Base-by-base conservation (phyloP, 805 yeast species). In the Kodamaea sagamina region DNA sequence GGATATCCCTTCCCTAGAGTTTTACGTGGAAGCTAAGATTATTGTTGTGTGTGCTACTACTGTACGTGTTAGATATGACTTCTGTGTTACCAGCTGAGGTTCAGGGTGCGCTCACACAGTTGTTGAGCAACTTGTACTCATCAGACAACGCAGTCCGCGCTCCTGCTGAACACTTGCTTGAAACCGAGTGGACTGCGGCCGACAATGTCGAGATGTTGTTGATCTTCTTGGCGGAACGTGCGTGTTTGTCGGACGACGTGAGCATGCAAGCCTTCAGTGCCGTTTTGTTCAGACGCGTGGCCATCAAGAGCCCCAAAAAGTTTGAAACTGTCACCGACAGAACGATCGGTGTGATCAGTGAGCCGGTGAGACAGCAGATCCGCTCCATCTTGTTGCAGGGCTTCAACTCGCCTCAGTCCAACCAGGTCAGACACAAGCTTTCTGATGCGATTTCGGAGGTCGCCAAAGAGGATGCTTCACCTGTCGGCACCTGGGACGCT, bases 361-460 rank as follows among this genome's bases (percentile, higher is more conserved):
- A 75, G 24, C 76, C 72, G 5, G 84, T 82, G 2, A 73, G 79
- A 46, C 62, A 57, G 28, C 85, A 84, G 56, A 79, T 92, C 40
- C 79, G 95, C 51, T 53, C 69, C 12, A 71, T 79, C 16, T 74
- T 92, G 28, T 71, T 90, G 51, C 76, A 76, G 46, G 98, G 97
- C 11, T 88, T 92, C 55, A 60, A 78, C 3, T 61, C 80, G 8
- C 82, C 75, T 47, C 88, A 84, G 59, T 69, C 85, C n/a, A 80
- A 79, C 48, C 79, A 78, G 49, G 89, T 89, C 24, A 82, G 97
- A 60, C 97, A 92, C 63, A 93, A 92, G 59, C 70, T 93, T 38
- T 83, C 97, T 2, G 99, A 93, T 70, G 95, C 96, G 6, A 84
- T 93, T 37, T 87, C 97, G 1, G 98, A 90, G 65, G 79, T 92